Evolutionary conservation across 1,139 yeast genomes (phyloP), one percentile per base, ranked within the genome.

Genomic region (Saccharomycopsis hybrid): DNA sequence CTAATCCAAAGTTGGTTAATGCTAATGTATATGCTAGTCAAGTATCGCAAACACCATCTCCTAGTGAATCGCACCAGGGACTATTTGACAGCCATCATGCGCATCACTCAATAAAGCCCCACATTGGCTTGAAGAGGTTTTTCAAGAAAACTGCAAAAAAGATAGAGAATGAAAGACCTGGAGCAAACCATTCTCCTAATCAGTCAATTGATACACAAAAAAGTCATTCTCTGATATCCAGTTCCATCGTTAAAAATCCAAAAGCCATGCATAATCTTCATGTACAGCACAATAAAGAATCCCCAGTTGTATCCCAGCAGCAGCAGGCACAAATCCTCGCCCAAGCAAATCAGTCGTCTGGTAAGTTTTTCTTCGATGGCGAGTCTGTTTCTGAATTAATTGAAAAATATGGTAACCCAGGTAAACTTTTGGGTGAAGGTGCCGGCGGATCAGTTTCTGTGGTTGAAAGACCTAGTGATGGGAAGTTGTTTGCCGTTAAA

Each of bases 361-460:
- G 36, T 25, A 63, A 65, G 55, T 56, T 66, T 11, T 53, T 67
- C 32, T 66, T 66, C 52, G 69, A 67, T 24, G 60, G 68, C 1
- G 71, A 68, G 50, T 62, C 65, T 41, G 70, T 70, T 3, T 61
- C 63, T 37, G 68, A 65, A 44, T 52, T 69, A 44, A 59, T 68
- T 25, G 55, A 85, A 62, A 73, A 90, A 55, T 90, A 89, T 62
- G 80, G 88, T 47, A 85, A 83, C 62, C 78, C 82, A 48, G 96
- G 96, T 46, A 94, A 88, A 60, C 85, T 80, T 52, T 72, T 90
- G 43, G 97, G 97, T 45, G 95, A 95, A 8, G 97, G 97, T 53
- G 97, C 97, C 2, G 97, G 97, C 41, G 97, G 97, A 3, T 77
- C 92, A 2, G 97, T 90, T 36, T 78, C 82, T 59, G 70, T 90